Base-by-base conservation (phyloP, 345 rosid species). In the Populus deltoides region DNA sequence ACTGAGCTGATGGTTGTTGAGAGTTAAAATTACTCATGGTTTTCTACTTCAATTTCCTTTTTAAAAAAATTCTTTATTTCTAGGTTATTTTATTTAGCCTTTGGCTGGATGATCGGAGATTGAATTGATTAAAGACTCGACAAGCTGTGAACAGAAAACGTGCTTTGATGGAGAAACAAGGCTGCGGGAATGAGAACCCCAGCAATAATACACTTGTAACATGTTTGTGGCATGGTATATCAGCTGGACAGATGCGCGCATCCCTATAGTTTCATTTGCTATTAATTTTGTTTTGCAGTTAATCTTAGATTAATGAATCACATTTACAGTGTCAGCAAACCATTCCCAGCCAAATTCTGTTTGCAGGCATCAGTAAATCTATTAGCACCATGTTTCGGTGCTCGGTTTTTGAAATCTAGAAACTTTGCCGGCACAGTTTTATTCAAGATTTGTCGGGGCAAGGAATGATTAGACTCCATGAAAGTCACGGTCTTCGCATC, bases 61-160 rank as follows among this genome's bases (percentile, higher is more conserved):
- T 17, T 27, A 0, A 17, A n/a, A 36, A 57, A 29, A 7, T n/a
- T 24, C 22, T 33, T 4, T 62, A 17, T 45, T 57, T 53, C 41
- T 68, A 59, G 41, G 80, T 22, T 17, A 35, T 49, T 49, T n/a
- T 75, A 49, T 45, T 33, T 61, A 68, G 66, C n/a, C 57, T 31
- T 61, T 55, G 27, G 66, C 67, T 67, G 70, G 79, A 74, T 68
- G 1, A 38, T 17, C 11, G 72, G 18, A 77, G 77, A 78, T 75
- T 70, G 79, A 78, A 17, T 71, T 17, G 76, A 39, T 36, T 69
- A 47, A 66, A 33, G 75, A 27, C 35, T 41, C 7, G 27, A 24
- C 24, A 36, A 5, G 39, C 17, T 65, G 51, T 43, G 27, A 36
- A 11, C 43, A 72, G 25, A n/a, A 53, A 53, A 51, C 45, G 71